phyloP scores from a whole-genome alignment of 1,139 yeast genomes.

The Diutina pseudorugosa region DNA sequence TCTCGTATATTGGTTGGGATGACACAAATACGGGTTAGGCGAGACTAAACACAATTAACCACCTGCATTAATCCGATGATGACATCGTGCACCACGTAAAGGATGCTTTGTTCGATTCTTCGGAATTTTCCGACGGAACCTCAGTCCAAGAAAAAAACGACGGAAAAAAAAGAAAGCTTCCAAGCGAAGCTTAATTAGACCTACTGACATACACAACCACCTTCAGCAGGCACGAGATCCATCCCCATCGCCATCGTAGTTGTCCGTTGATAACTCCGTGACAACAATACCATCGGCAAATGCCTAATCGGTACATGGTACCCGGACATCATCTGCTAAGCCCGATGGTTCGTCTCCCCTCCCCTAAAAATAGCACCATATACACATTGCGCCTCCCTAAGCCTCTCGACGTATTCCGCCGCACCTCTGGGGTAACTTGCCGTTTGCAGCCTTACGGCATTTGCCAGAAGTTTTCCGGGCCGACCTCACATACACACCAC shows the following conservation, averaged over 20 bases:
- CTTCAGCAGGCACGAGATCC: no score
- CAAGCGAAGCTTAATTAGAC: no score
- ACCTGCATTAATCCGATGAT: neutral
- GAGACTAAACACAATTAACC: neutral
- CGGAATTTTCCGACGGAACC: neutral
- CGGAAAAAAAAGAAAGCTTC: neutral
- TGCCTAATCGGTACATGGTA: no score
- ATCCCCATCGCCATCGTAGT: no score
- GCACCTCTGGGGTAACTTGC: neutral
- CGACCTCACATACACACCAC: no score
- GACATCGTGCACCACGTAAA: neutral
- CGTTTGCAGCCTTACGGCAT: neutral
- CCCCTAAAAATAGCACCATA: neutral
- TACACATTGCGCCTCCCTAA: neutral
- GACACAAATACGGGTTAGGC: neutral
- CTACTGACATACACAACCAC: no score
- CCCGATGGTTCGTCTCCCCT: no score
- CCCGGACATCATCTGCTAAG: no score
- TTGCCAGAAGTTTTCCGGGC: neutral
- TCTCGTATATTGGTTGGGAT: neutral
- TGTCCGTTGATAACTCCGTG: no score
- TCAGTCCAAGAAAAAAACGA: neutral
- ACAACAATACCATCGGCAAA: no score
- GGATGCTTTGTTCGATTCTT: neutral
- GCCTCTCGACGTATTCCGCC: neutral